Conservation (phyloP, 495 filamentous ascomycete species). For the Mytilinidion resinicola region DNA sequence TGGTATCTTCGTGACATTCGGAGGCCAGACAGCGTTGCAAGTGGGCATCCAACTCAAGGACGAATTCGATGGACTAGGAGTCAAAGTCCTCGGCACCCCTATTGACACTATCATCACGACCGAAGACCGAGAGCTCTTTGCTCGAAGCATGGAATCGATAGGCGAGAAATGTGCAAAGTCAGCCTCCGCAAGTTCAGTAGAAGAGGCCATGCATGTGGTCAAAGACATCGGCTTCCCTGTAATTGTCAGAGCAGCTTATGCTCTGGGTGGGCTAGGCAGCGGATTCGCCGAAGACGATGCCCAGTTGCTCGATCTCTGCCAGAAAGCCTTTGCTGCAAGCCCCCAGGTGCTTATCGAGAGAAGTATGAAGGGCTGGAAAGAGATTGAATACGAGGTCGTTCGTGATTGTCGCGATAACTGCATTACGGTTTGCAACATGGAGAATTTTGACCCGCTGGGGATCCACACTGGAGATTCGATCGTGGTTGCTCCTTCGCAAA, state of each 20-base stretch:
- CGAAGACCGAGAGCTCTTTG: slow-evolving; percentile 94
- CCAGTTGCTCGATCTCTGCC: slow-evolving; percentile 86
- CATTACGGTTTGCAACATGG: slow-evolving; percentile 99
- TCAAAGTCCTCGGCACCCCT: slow-evolving; percentile 89
- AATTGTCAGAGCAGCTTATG: slow-evolving; percentile 94
- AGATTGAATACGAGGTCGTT: slow-evolving; percentile 96
- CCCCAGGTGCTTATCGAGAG: slow-evolving; percentile 94
- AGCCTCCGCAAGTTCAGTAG: slow-evolving; percentile 76
- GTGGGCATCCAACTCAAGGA: slow-evolving; percentile 96
- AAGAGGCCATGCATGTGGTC: slow-evolving; percentile 78
- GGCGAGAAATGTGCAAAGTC: slow-evolving; percentile 97
- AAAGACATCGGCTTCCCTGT: slow-evolving; percentile 91
- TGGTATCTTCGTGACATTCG: slow-evolving; percentile 95
- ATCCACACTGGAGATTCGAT: slow-evolving; percentile 97
- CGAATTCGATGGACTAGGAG: slow-evolving; percentile 84
- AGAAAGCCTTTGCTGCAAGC: slow-evolving; percentile 88
- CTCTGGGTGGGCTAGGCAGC: slow-evolving; percentile 88
- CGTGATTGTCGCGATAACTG: slow-evolving; percentile 93
- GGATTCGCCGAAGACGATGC: slow-evolving; percentile 88
- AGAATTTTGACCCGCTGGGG: slow-evolving; percentile 96
- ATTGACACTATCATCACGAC: slow-evolving; percentile 98
- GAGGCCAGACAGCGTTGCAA: slow-evolving; percentile 88
- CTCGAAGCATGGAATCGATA: slow-evolving; percentile 96
- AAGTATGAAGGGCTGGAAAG: slow-evolving; percentile 99
- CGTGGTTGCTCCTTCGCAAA: slow-evolving; percentile 92